Percentiles rank a stretch among this genome's conserved stretches.
These are phyloP conservation scores for Tinospora cordifolia DNA, from an alignment of 164 flowering plant genomes.

Conservation along the genomic window DNA sequence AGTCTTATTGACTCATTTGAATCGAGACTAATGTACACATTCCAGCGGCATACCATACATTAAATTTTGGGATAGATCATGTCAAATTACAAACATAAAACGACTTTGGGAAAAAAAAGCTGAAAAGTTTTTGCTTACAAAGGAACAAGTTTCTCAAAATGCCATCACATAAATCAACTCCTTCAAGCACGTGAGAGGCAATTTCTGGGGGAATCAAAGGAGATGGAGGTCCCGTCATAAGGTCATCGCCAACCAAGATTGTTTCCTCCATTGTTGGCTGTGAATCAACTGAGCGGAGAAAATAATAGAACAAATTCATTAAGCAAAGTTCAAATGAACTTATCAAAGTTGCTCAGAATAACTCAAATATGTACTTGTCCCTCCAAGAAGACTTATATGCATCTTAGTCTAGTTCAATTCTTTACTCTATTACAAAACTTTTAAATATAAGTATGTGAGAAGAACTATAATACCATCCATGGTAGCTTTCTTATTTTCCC, in stretches of 20 bases:
- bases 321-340: neutral
- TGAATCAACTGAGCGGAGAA: conserved; percentile 54
- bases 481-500: neutral
- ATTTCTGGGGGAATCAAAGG: conserved; percentile 87
- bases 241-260: conserved; percentile 89
- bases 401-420: neutral
- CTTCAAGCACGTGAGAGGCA: conserved; percentile 90
- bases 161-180: conserved; percentile 87
- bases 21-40: neutral
- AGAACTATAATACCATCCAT: conserved; percentile 6
- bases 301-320: neutral
- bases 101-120: neutral
- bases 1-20: neutral
- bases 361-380: neutral
- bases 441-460: neutral
- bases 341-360: neutral
- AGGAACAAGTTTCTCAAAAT: conserved; percentile 70
- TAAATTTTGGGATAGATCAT: neutral
- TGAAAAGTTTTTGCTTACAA: conserved; percentile 39
- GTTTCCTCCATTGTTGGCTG: conserved; percentile 90
- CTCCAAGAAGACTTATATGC: neutral
- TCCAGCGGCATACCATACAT: neutral
- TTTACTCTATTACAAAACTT: neutral
- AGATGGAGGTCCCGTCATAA: conserved; percentile 96
- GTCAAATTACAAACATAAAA: neutral